Base-by-base conservation (phyloP, 1,284 basidiomycete genomes). In the Boletus hoseneyae region DNA sequence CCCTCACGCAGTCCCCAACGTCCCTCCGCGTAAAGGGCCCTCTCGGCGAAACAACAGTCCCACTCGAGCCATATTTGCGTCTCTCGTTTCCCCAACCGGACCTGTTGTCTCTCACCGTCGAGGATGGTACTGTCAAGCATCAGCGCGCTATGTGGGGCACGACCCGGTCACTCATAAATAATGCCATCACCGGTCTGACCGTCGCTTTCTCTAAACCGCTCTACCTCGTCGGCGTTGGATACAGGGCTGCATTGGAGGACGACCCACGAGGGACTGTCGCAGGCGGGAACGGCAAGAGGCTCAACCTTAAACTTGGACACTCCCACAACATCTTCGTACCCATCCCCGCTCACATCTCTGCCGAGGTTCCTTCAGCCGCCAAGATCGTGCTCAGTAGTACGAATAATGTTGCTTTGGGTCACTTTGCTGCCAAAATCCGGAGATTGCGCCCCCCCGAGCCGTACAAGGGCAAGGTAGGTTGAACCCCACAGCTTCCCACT, bases 201-300 rank as follows among this genome's bases (percentile, higher is more conserved):
- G 80, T 87, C 54, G 95, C 95, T 2, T 98, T 93, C 72, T 79
- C 77, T 0, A 77, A 91, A 8, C 84, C 90, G 12, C 69, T 99
- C 18, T 86, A 87, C 57, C 80, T 99, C 51, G 96, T 98, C 52
- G 97, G 96, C 33, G 95, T 99, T 36, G 96, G 96, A 2, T 99
- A 94, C 72, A 80, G 96, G 64, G 95, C 87, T 3, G 80, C 83
- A 2, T 70, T 99, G 48, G 96, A 99, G 72, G 77, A 82, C 2
- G 91, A 95, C 61, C 91, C 93, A n/a, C 69, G 81, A 35, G 81
- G 79, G 19, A 76, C 74, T 46, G 59, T 71, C 21, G 76, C 80
- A 47, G 82, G 80, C 18, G 76, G 78, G 45, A 80, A 72, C 45
- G 80, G 83, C 18, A 73, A 82, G 66, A 71, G 87, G 53, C 71